Conservation (phyloP, 345 rosid species). For the Citrus unshiu region DNA sequence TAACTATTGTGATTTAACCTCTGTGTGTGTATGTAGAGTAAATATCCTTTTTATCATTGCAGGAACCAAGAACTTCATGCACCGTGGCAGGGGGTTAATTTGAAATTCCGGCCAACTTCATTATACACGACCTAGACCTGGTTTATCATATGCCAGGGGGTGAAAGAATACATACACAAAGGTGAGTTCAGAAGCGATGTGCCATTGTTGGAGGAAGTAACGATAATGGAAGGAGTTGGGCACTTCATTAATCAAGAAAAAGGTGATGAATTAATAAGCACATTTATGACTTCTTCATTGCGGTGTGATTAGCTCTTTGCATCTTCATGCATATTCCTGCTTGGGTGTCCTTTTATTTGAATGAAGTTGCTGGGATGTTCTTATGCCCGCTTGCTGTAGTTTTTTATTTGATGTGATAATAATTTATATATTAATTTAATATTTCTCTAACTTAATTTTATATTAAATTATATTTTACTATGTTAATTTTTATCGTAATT, state of each 20-base stretch:
- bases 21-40: background rate
- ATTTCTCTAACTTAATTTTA: too few species aligned
- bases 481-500: too few species aligned
- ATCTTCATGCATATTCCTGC: too few species aligned
- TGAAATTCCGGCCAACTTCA: conserved; percentile 62
- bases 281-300: conserved; percentile 49
- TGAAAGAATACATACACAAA: conserved; percentile 48
- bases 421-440: too few species aligned
- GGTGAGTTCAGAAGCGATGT: conserved; percentile 54
- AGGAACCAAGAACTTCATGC: conserved; percentile 80
- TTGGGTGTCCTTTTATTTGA: background rate
- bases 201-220: conserved; percentile 65
- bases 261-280: conserved; percentile 54
- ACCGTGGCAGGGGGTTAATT: conserved; percentile 50
- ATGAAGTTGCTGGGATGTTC: background rate
- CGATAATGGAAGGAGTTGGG: conserved; percentile 61
- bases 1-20: too few species aligned
- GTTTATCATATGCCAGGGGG: conserved; percentile 45
- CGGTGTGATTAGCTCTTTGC: conserved; percentile 6
- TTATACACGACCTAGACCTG: conserved; percentile 65
- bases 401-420: too few species aligned
- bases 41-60: background rate
- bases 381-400: too few species aligned
- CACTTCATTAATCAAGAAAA: conserved; percentile 72
- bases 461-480: too few species aligned